Evolutionary conservation across 1,284 basidiomycete species (phyloP), one percentile per base, ranked within the genome.

Genomic region (Trichosporon ovoides): DNA sequence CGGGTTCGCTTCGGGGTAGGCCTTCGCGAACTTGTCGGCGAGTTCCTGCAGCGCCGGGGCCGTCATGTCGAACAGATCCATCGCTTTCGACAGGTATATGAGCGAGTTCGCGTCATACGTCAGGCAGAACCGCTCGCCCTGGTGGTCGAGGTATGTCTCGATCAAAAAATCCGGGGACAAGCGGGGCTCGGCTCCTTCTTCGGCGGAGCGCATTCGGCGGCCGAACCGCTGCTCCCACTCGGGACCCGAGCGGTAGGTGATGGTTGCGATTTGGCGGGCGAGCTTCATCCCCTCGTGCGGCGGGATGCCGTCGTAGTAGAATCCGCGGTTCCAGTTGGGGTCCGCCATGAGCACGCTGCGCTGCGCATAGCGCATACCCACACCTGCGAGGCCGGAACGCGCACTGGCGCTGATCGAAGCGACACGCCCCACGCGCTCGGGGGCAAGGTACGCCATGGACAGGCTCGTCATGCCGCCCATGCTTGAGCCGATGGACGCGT

Each of bases 391-490:
- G 46, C 86, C 91, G 67, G 89, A 93, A 53, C 95, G 80, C 0
- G 93, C 95, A 6, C 91, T 94, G 7, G 93, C 96, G 65, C 89
- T 92, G 68, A 98, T 98, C 70, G 88, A 92, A 24, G 95, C 88
- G 31, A 98, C 81, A 70, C 91, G 89, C 1, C 84, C 85, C 0
- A 98, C 91, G 19, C 95, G 83, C 33, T 91, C 84, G 2, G 93
- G 92, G 68, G 87, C 86, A n/a, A 98, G 79, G 85, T 94, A 95
- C 0, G 86, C 94, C 14, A 93, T 86, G n/a, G 93, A 93, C 20
- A 98, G 83, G 76, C 89, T 93, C 78, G 94, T 92, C 95, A 98
- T 98, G 2, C 87, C 95, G 35, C 95, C 95, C 95, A 99, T 98
- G 33, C 88, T 91, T 57, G 84, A 87, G 1, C 95, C 95, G 0